Evolutionary conservation across 345 rosid genomes (phyloP), one percentile per base, ranked within the genome.

Genomic region (Raphanus sativus): DNA sequence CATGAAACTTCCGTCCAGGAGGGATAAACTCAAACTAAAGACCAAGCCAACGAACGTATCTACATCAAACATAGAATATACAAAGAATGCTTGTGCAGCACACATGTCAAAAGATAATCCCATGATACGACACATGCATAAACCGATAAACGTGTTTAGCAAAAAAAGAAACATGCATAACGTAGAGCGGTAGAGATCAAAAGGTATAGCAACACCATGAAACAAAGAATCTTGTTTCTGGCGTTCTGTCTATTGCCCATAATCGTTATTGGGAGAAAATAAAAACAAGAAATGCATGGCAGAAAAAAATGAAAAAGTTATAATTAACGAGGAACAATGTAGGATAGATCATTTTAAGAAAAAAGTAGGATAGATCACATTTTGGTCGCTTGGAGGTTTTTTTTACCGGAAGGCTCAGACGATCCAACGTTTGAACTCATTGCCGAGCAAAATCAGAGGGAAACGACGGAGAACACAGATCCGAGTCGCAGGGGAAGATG

Each of bases 381-480:
- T 90, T 90, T 74, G 97, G 98, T 50, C 97, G 88, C 87, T 92
- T 94, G 2, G 98, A 88, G 58, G 83, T 79, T 76, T 84, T 81
- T 71, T 87, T 83, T 17, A 82, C 84, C 87, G 30, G 90, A 81
- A 77, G 96, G 60, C 83, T 93, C 97, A 70, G 85, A 74, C 15
- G 97, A 88, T 88, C 92, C 92, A 71, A n/a, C 55, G 55, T 13
- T 83, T 29, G 90, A 68, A 79, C 80, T 86, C 90, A 89, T 89
- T 21, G 34, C 66, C 6, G 48, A 40, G 28, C n/a, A 5, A 56
- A 45, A 65, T 16, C 54, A 40, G 48, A 40, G 17, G 21, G 60
- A 55, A 58, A 40, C 25, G 67, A 42, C 5, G 15, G 60, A 15
- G 42, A 59, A 52, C 33, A 24, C 11, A 34, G 68, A 62, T 62